Percentiles rank a stretch among this genome's conserved stretches.
Conservation (phyloP, 2,329 filamentous ascomycete genomes). For the Calonectria multiphialidica region DNA sequence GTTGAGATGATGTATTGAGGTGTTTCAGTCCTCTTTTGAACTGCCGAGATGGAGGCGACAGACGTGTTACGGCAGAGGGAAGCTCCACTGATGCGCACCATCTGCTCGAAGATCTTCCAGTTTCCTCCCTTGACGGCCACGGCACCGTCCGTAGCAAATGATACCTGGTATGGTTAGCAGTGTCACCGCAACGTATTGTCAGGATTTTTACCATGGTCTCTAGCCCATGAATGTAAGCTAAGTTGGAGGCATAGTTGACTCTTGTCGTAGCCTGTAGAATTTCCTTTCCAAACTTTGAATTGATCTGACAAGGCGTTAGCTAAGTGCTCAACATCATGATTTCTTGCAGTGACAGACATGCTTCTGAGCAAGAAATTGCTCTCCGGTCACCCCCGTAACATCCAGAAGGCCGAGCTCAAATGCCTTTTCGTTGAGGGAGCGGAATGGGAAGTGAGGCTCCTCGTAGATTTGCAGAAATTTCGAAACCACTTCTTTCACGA, state of each 20-base stretch:
- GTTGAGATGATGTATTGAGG: constrained; percentile 63
- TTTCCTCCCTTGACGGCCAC: constrained; percentile 87
- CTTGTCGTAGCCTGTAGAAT: constrained; percentile 91
- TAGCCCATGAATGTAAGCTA: constrained; percentile 87
- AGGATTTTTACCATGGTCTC: constrained; percentile 76
- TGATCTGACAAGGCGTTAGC: constrained; percentile 59
- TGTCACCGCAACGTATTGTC: too few species aligned
- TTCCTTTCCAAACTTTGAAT: constrained; percentile 77
- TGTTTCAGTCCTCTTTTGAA: constrained; percentile 55
- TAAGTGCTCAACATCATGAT: background rate
- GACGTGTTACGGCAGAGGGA: constrained; percentile 74
- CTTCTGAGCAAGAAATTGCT: constrained; percentile 77
- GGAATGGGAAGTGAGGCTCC: constrained; percentile 85
- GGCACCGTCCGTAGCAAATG: constrained; percentile 89
- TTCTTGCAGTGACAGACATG: constrained; percentile 53
- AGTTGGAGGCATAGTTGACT: constrained; percentile 94
- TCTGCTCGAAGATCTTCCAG: constrained; percentile 91
- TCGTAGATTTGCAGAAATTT: constrained; percentile 87
- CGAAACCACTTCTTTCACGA: constrained; percentile 78
- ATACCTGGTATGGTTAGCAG: constrained; percentile 65
- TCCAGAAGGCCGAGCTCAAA: constrained; percentile 75
- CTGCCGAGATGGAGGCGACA: constrained; percentile 70
- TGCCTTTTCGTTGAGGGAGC: constrained; percentile 77
- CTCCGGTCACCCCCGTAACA: constrained; percentile 78
- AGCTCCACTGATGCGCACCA: constrained; percentile 76